A percentile compares a stretch with the other conserved stretches of the same genome.
phyloP scores from a whole-genome alignment of 2,329 filamentous ascomycete genomes.

The Chaetomium olivaceum region DNA sequence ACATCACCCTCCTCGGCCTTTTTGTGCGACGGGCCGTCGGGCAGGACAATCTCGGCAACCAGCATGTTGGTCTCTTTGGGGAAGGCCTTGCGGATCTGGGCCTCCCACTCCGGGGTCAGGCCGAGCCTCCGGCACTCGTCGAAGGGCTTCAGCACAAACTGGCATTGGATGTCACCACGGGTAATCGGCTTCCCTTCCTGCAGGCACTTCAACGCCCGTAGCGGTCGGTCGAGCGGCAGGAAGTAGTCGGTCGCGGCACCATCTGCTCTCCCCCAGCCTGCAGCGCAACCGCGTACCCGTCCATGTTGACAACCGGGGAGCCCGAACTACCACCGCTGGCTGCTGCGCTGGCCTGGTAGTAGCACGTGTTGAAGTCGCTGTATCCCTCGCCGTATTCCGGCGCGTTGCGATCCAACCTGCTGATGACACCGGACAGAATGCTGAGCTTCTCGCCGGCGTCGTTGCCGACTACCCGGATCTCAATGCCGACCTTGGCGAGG shows the following conservation, averaged over 20 bases:
- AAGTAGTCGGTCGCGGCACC: conserved; percentile 98
- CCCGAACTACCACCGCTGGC: conserved; percentile 98
- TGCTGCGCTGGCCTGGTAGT: conserved; percentile 96
- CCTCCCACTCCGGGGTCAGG: conserved; percentile 82
- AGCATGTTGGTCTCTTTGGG: conserved; percentile 96
- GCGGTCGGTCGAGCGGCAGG: conserved; percentile 84
- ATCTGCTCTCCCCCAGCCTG: conserved; percentile 94
- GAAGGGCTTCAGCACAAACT: conserved; percentile 95
- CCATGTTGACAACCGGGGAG: conserved; percentile 94
- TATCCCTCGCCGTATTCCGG: conserved; percentile 98
- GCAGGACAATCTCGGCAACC: conserved; percentile 91
- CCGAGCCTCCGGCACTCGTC: conserved; percentile 93
- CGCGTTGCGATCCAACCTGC: conserved; percentile 90
- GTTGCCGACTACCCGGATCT: conserved; percentile 97
- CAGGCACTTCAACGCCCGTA: conserved; percentile 83
- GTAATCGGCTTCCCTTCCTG: conserved; percentile 72
- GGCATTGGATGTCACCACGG: conserved; percentile 96
- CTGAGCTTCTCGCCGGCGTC: conserved; percentile 98
- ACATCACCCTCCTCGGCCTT: conserved; percentile 95
- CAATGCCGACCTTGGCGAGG: conserved; percentile 83
- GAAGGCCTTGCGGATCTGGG: conserved; percentile 76
- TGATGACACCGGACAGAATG: conserved; percentile 96
- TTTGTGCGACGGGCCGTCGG: conserved; percentile 80
- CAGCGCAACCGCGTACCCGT: conserved; percentile 86
- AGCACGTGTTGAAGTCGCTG: conserved; percentile 93